Percentiles rank a stretch among this genome's conserved stretches.
Evolutionary conservation across 257 asterid genomes (phyloP).

Genomic region (Orobanche coerulescens): DNA sequence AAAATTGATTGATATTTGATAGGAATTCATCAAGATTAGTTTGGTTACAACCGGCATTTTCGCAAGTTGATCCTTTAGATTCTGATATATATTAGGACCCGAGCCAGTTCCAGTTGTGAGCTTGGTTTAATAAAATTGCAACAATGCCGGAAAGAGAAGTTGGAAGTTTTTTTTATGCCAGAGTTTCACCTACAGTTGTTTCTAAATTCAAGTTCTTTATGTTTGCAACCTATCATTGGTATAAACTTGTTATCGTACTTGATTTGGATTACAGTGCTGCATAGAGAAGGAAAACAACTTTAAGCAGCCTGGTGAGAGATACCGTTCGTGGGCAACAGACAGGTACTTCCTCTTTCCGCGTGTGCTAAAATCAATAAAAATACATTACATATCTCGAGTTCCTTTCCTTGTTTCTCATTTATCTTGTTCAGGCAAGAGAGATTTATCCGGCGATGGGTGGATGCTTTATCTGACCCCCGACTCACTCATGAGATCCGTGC

Average conservation of each 20-base stretch:
- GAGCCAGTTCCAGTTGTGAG: too few species aligned
- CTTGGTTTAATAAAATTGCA: too few species aligned
- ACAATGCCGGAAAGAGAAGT: too few species aligned
- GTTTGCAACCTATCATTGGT: not conserved
- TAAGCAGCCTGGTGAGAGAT: conserved; percentile 56
- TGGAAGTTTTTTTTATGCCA: too few species aligned
- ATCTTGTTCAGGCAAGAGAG: conserved; percentile 52
- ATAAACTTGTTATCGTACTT: not conserved
- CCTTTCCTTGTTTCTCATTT: not conserved
- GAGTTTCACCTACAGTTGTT: not conserved
- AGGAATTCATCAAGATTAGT: too few species aligned
- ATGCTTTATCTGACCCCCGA: conserved; percentile 47
- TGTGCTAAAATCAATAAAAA: not conserved
- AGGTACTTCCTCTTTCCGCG: conserved; percentile 30
- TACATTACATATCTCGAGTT: too few species aligned
- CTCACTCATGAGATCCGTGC: conserved; percentile 59
- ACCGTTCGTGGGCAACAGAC: conserved; percentile 49
- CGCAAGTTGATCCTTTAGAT: too few species aligned
- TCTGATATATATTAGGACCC: too few species aligned
- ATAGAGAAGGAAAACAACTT: conserved; percentile 61
- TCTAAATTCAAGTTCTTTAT: not conserved
- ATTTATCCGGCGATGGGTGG: conserved; percentile 38
- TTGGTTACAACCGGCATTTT: too few species aligned
- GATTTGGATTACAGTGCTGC: conserved; percentile 26
- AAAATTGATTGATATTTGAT: too few species aligned